These are phyloP conservation scores for Torulaspora indica DNA, from an alignment of 805 yeast genomes.

Conservation along the genomic window DNA sequence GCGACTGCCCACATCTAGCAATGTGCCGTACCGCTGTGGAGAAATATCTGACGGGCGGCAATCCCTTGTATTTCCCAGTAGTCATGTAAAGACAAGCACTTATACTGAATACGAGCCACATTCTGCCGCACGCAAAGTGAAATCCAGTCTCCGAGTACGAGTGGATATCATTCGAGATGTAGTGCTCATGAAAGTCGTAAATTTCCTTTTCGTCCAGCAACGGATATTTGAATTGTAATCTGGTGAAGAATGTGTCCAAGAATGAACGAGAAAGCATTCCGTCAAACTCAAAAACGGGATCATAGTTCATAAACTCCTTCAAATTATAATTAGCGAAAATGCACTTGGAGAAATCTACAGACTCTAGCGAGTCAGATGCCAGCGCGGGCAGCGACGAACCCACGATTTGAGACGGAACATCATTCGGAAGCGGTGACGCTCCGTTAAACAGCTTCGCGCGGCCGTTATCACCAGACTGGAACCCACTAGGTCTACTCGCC, in stretches of 20 bases:
- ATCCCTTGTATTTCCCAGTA: constrained; percentile 52
- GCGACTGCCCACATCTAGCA: constrained; percentile 40
- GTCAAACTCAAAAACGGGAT: constrained; percentile 52
- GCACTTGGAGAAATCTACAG: constrained; percentile 40
- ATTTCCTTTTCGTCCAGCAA: constrained; percentile 50
- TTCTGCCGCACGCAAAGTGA: constrained; percentile 51
- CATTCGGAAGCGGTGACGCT: neutral
- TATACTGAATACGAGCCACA: constrained; percentile 52
- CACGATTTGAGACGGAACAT: neutral
- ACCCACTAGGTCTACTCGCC: neutral
- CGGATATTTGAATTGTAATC: constrained; percentile 55
- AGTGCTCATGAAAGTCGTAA: constrained; percentile 46
- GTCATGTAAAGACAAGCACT: constrained; percentile 50
- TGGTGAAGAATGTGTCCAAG: constrained; percentile 51
- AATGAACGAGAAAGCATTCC: constrained; percentile 46
- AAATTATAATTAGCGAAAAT: constrained; percentile 46
- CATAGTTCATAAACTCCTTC: constrained; percentile 41
- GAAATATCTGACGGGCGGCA: constrained; percentile 52
- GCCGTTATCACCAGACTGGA: neutral
- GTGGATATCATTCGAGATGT: constrained; percentile 41
- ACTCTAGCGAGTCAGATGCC: constrained; percentile 34
- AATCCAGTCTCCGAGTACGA: constrained; percentile 36
- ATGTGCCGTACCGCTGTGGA: constrained; percentile 57
- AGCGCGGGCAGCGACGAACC: constrained; percentile 19
- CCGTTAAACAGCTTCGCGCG: neutral